These are phyloP conservation scores for Diospyros lotus DNA, from an alignment of 148 eudicot species.

Conservation along the genomic window DNA sequence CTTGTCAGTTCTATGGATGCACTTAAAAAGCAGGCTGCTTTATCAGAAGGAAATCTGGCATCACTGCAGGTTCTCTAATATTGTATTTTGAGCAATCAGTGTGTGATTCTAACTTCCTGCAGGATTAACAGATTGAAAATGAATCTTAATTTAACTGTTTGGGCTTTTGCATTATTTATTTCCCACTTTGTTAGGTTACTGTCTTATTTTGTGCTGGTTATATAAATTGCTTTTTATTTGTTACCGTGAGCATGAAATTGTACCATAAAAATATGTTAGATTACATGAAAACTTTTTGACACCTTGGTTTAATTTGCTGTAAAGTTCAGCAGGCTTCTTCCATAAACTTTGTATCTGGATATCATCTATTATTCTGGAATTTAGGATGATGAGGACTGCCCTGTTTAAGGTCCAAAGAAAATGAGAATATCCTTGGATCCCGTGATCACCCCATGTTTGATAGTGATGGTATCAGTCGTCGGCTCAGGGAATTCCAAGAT, in stretches of 20 bases:
- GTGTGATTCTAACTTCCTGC: not conserved
- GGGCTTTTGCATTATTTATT: not conserved
- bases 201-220: not conserved
- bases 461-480: not conserved
- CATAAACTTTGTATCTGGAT: constrained; percentile 3
- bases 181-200: not conserved
- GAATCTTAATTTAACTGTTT: not conserved
- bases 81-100: not conserved
- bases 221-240: not conserved
- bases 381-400: not conserved
- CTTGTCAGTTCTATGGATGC: constrained; percentile 78
- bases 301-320: not conserved
- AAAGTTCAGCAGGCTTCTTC: not conserved
- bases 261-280: not conserved
- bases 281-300: not conserved
- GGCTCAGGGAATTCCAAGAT: no score
- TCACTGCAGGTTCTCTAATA: constrained; percentile 69
- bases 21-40: constrained; percentile 90
- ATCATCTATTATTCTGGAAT: not conserved
- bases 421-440: not conserved
- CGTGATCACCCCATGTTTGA: not conserved
- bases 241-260: not conserved
- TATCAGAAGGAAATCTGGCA: constrained; percentile 90
- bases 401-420: not conserved
- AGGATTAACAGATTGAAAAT: not conserved